Percentiles rank a stretch among this genome's conserved stretches.
These are phyloP conservation scores for Hansenula sp. DNA, from an alignment of 1,139 yeast genomes.

Conservation along the genomic window DNA sequence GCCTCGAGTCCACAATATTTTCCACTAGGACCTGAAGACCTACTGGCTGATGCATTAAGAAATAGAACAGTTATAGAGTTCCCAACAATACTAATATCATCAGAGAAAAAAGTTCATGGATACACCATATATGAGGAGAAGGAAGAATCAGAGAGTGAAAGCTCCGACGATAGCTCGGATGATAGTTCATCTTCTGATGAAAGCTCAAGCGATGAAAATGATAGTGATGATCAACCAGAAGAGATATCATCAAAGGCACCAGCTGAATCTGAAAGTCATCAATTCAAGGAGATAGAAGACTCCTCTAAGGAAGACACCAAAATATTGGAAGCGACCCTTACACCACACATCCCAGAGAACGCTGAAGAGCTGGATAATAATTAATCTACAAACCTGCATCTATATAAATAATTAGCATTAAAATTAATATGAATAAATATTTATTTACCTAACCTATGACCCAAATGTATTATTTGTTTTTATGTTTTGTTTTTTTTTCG, in stretches of 20 bases:
- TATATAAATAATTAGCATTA: not conserved
- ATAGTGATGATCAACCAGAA: conserved; percentile 9
- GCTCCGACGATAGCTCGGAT: conserved; percentile 7
- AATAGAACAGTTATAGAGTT: conserved; percentile 68
- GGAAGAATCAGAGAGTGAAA: conserved; percentile 15
- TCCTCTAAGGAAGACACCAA: not conserved
- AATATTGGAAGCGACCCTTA: too few relatives aligned
- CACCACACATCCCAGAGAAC: too few relatives aligned
- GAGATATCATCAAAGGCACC: conserved; percentile 3
- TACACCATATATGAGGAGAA: conserved; percentile 8
- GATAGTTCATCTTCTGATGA: conserved; percentile 8
- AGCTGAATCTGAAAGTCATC: not conserved
- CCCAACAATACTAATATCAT: conserved; percentile 60
- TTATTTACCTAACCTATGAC: not conserved
- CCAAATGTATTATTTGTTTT: too few relatives aligned
- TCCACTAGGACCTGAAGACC: conserved; percentile 10
- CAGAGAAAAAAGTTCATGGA: conserved; percentile 16
- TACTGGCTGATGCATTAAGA: conserved; percentile 43
- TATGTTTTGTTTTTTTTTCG: too few relatives aligned
- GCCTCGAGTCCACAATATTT: conserved; percentile 10
- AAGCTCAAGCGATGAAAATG: conserved; percentile 9
- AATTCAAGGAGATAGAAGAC: not conserved
- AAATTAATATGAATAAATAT: not conserved
- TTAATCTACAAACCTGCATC: not conserved
- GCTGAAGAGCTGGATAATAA: not conserved